These are phyloP conservation scores for Xylaria polymorpha DNA, from an alignment of 2,329 filamentous ascomycete genomes.

Conservation along the genomic window DNA sequence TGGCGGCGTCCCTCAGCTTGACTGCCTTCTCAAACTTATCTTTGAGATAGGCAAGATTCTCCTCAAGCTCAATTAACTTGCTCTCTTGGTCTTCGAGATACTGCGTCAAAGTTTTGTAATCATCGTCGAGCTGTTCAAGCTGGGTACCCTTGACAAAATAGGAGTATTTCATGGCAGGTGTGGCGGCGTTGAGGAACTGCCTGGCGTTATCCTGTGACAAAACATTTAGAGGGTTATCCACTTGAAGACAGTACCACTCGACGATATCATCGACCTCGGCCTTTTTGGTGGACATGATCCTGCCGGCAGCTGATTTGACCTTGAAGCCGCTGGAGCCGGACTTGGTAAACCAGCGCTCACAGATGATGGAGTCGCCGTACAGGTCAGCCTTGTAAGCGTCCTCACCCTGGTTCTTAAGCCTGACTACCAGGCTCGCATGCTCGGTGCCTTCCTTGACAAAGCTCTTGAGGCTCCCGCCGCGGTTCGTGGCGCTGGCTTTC, in stretches of 20 bases:
- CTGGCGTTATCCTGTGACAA: conserved; percentile 95
- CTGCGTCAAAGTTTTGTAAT: conserved; percentile 87
- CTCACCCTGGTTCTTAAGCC: conserved; percentile 89
- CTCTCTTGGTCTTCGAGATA: conserved; percentile 77
- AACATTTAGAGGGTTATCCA: conserved; percentile 96
- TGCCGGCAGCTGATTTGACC: conserved; percentile 78
- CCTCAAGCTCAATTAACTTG: conserved; percentile 69
- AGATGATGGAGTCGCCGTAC: conserved; percentile 85
- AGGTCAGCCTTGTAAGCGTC: conserved; percentile 85
- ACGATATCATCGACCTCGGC: conserved; percentile 90
- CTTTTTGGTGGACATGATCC: conserved; percentile 83
- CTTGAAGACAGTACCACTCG: conserved; percentile 91
- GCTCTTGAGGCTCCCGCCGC: conserved; percentile 87
- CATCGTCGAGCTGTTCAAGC: conserved; percentile 88
- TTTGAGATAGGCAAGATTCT: conserved; percentile 72
- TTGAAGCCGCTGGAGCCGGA: conserved; percentile 84
- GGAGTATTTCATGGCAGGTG: conserved; percentile 87
- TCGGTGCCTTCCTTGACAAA: conserved; percentile 92
- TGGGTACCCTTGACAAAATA: conserved; percentile 97
- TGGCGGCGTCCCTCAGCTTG: conserved; percentile 71
- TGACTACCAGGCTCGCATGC: conserved; percentile 79
- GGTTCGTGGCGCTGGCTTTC: conserved; percentile 92
- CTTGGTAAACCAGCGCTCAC: conserved; percentile 89
- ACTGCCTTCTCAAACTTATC: conserved; percentile 70
- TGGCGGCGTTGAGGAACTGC: conserved; percentile 89